Conservation (phyloP, 2,329 filamentous ascomycete species). For the Phyllosticta citriasiana region DNA sequence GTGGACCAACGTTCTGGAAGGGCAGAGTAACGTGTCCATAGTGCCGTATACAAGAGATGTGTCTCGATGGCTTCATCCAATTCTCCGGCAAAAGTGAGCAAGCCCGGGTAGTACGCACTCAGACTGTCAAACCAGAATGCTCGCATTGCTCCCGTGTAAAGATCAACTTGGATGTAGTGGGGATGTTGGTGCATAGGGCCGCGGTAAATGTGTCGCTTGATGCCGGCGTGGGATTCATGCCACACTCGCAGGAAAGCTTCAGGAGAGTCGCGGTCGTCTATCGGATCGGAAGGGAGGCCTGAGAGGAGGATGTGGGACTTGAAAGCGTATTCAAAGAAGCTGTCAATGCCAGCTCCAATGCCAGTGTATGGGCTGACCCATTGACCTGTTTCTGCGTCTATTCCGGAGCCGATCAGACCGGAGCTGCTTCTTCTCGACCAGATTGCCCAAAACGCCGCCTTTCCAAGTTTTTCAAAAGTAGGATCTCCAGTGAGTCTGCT, state of each 20-base stretch:
- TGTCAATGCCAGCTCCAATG: conserved; percentile 92
- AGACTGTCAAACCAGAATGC: conserved; percentile 95
- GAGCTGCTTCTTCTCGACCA: conserved; percentile 80
- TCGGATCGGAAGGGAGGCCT: conserved; percentile 41
- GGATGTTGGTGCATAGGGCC: conserved; percentile 66
- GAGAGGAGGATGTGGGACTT: conserved; percentile 90
- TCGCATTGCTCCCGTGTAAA: conserved; percentile 76
- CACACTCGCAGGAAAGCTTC: conserved; percentile 74
- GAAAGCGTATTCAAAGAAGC: conserved; percentile 96
- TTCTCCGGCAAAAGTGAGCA: conserved; percentile 77
- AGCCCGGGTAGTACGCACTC: conserved; percentile 87
- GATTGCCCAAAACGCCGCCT: conserved; percentile 94
- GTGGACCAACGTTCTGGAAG: conserved; percentile 92
- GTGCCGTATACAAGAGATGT: conserved; percentile 79
- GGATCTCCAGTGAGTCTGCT: conserved; percentile 78
- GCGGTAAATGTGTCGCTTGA: conserved; percentile 86
- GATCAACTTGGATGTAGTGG: conserved; percentile 85
- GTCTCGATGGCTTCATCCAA: conserved; percentile 84
- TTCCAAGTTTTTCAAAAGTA: conserved; percentile 82
- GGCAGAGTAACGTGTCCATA: conserved; percentile 93
- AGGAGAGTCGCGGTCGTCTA: conserved; percentile 56
- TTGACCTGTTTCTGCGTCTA: conserved; percentile 80
- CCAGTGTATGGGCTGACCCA: conserved; percentile 89
- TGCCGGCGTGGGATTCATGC: conserved; percentile 75
- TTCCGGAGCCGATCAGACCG: conserved; percentile 79